phyloP scores from a whole-genome alignment of 768 basidiomycete genomes.

The Dioszegia aurantiaca region DNA sequence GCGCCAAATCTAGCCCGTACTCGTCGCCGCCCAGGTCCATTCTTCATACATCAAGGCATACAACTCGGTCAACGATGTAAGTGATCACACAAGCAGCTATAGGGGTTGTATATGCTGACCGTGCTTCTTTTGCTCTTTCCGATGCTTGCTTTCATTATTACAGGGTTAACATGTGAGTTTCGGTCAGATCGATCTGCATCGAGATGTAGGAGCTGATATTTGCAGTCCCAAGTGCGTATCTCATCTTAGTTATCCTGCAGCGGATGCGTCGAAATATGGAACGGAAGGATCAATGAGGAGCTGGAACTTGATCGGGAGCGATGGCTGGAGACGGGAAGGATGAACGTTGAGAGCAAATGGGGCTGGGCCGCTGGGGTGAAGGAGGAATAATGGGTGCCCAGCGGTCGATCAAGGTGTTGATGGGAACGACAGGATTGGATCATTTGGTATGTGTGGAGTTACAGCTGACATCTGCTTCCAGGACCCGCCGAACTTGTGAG shows the following conservation, averaged over 20 bases:
- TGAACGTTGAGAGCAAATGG: not conserved
- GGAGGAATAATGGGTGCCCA: not conserved
- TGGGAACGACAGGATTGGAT: too few species aligned
- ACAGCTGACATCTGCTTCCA: constrained; percentile 40
- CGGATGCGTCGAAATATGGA: too few species aligned
- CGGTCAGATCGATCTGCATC: not conserved
- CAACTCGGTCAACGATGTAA: constrained; percentile 16
- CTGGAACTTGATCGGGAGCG: too few species aligned
- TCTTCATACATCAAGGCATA: constrained; percentile 26
- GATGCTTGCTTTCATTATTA: constrained; percentile 14
- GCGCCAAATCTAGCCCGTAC: too few species aligned
- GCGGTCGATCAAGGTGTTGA: too few species aligned
- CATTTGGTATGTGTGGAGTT: not conserved
- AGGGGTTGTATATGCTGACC: constrained; percentile 22
- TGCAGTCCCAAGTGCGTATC: constrained; percentile 46
- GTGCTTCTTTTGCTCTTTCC: constrained; percentile 19
- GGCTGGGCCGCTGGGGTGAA: not conserved
- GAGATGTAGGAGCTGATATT: constrained; percentile 23
- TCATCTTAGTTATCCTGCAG: not conserved
- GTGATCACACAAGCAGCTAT: not conserved
- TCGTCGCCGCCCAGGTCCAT: too few species aligned
- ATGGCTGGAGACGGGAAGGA: too few species aligned
- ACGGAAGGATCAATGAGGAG: too few species aligned
- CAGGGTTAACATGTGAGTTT: constrained; percentile 52
- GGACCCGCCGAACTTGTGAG: constrained; percentile 97